These are phyloP conservation scores for Stephania japonica DNA, from an alignment of 164 flowering plant species.

Conservation along the genomic window DNA sequence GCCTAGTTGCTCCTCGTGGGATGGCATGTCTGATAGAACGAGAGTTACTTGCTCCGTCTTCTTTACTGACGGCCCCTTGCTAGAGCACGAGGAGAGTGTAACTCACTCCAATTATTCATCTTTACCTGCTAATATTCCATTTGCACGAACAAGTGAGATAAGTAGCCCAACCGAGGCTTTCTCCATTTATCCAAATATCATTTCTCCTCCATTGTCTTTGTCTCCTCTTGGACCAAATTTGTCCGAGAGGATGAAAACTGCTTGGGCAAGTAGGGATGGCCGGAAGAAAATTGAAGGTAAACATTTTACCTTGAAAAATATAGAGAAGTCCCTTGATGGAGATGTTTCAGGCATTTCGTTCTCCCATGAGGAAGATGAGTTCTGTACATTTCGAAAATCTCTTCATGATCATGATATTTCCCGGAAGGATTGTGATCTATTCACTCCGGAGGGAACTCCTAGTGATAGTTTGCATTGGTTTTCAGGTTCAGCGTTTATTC, in stretches of 20 bases:
- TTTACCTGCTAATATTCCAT: slow-evolving; percentile 22
- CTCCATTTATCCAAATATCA: slow-evolving; percentile 25
- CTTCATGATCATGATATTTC: slow-evolving; percentile 38
- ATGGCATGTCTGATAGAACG: slow-evolving; percentile 15
- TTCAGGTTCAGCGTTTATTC: slow-evolving; percentile 23
- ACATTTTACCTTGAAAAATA: slow-evolving; percentile 19
- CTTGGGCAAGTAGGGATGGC: slow-evolving; percentile 19
- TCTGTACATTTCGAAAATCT: slow-evolving; percentile 24
- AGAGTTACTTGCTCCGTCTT: slow-evolving; percentile 21
- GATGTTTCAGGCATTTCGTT: slow-evolving; percentile 20
- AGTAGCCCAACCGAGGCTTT: slow-evolving; percentile 22
- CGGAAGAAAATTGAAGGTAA: slow-evolving; percentile 24
- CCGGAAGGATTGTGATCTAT: slow-evolving; percentile 26
- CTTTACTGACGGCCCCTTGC: slow-evolving; percentile 71
- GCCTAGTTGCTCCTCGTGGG: slow-evolving; percentile 30
- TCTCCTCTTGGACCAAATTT: slow-evolving; percentile 85
- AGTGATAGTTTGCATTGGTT: slow-evolving; percentile 23
- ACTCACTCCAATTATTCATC: slow-evolving; percentile 19
- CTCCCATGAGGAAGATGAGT: slow-evolving; percentile 37
- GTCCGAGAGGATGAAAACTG: slow-evolving; percentile 38
- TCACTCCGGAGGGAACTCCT: slow-evolving; percentile 32
- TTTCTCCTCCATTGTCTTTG: slow-evolving; percentile 47
- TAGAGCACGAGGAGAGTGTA: slow-evolving; percentile 30
- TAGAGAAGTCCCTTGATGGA: slow-evolving; percentile 31
- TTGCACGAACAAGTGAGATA: slow-evolving; percentile 17